Evolutionary conservation across 1,284 basidiomycete species (phyloP), one percentile per base, ranked within the genome.

Genomic region (Prillingera fragicola): DNA sequence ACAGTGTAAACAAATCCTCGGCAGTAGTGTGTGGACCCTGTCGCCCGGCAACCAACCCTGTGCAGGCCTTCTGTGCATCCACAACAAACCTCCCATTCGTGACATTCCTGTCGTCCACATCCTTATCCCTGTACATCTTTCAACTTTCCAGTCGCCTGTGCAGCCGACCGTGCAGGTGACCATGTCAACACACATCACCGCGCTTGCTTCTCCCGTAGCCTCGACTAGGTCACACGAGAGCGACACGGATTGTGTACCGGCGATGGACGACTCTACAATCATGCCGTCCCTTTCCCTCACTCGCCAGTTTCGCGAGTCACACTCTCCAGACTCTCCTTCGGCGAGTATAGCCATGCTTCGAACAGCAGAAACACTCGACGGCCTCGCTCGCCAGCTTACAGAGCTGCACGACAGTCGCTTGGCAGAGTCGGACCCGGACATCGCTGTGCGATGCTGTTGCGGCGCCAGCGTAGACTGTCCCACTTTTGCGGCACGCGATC

Each of bases 401-500:
- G 48, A 57, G 33, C 38, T 69, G 8, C 46, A 58, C 18, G 54
- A 58, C 37, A 52, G 48, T 13, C 27, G 44, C 6, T 40, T 44
- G 6, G 45, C 35, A 12, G 48, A 48, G 33, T 41, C 34, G 8
- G 54, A 55, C 23, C 43, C 45, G 5, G 53, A 35, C 3, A 25
- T 49, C 9, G 24, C 12, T 7, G 34, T 46, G 13, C 49, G 58
- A n/a, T 63, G 63, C 33, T 67, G 64, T 51, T 56, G 57, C 10
- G 38, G 47, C 2, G 43, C 45, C 1, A 32, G 35, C 5, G 14
- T 37, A 3, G 56, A 48, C 18, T 66, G 65, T 45, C 37, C 41
- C n/a, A 57, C 52, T 80, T 54, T 77, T n/a, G 75, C 74, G 31
- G 72, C 80, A 45, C 84, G 82, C 69, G 74, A 78, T 36, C 80